Conservation (phyloP, 441 rosid species). For the Jatropha podagrica region DNA sequence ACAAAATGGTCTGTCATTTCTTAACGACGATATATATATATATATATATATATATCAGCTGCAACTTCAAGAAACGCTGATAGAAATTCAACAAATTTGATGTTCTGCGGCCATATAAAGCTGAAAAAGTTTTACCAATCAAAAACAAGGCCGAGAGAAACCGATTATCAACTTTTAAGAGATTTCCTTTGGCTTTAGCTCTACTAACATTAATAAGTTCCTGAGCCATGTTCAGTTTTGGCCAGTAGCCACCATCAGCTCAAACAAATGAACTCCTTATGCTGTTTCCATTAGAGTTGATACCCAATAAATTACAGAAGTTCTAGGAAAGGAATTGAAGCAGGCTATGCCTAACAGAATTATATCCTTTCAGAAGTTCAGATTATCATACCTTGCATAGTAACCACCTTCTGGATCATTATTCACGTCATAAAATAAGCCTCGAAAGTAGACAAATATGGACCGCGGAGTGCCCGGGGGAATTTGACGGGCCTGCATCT, state of each 20-base stretch:
- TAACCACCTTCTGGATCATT: conserved; percentile 97
- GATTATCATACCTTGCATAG: conserved; percentile 69
- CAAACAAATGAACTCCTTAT: too few relatives aligned
- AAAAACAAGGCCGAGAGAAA: background rate
- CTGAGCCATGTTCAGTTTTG: too few relatives aligned
- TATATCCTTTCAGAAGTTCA: background rate
- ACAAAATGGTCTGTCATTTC: background rate
- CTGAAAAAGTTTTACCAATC: background rate
- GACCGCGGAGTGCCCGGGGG: conserved; percentile 74
- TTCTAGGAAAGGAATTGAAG: background rate
- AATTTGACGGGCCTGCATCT: conserved; percentile 81
- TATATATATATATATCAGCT: background rate
- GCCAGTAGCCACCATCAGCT: too few relatives aligned
- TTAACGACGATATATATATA: background rate
- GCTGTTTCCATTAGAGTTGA: too few relatives aligned
- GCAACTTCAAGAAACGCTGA: background rate
- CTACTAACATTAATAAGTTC: too few relatives aligned
- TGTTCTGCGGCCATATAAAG: background rate
- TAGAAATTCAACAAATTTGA: background rate
- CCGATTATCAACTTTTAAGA: too few relatives aligned
- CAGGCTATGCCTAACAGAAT: background rate
- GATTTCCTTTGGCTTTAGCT: too few relatives aligned
- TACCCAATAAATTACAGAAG: background rate
- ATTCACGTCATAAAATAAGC: conserved; percentile 84
- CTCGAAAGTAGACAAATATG: conserved; percentile 90